Evolutionary conservation across 2,329 filamentous ascomycete species (phyloP).

Genomic region (Thielaviopsis euricoi): DNA sequence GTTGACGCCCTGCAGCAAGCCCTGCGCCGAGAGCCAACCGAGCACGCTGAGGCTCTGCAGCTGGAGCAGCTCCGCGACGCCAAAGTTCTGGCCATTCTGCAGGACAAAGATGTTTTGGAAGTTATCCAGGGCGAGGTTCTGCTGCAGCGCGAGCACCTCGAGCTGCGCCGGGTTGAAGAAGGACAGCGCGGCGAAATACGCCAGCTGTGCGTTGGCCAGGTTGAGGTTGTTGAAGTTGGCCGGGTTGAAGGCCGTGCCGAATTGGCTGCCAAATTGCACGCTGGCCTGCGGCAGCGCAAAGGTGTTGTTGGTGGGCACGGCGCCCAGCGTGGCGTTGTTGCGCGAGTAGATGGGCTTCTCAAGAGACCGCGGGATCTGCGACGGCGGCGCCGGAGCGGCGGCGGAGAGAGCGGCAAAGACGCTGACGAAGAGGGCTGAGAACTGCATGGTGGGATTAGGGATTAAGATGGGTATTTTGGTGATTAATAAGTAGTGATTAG

Average conservation of each 20-base stretch:
- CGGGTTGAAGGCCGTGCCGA: constrained; percentile 24
- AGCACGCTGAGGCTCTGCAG: constrained; percentile 26
- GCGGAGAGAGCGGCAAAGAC: constrained; percentile 27
- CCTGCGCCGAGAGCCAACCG: constrained; percentile 19
- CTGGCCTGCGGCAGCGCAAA: background rate
- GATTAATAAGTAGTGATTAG: background rate
- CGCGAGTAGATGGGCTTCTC: constrained; percentile 20
- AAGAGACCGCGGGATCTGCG: constrained; percentile 16
- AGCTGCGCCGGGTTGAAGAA: constrained; percentile 28
- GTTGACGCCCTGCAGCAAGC: constrained; percentile 19
- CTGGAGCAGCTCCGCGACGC: constrained; percentile 24
- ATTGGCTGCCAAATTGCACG: constrained; percentile 25
- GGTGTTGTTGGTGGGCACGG: constrained; percentile 15
- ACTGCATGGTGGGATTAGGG: constrained; percentile 7
- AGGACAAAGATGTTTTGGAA: constrained; percentile 29
- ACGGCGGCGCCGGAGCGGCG: constrained; percentile 25
- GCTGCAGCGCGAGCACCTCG: constrained; percentile 18
- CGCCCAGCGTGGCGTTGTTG: constrained; percentile 22
- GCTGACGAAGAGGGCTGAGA: constrained; percentile 16
- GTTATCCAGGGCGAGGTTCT: constrained; percentile 23
- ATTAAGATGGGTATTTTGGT: background rate
- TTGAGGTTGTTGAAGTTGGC: constrained; percentile 24
- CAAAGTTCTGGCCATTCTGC: constrained; percentile 25
- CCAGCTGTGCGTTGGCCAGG: constrained; percentile 25
- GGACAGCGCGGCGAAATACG: constrained; percentile 32